Base-by-base conservation (phyloP, 768 basidiomycete genomes). In the Tubosaeta sp. region DNA sequence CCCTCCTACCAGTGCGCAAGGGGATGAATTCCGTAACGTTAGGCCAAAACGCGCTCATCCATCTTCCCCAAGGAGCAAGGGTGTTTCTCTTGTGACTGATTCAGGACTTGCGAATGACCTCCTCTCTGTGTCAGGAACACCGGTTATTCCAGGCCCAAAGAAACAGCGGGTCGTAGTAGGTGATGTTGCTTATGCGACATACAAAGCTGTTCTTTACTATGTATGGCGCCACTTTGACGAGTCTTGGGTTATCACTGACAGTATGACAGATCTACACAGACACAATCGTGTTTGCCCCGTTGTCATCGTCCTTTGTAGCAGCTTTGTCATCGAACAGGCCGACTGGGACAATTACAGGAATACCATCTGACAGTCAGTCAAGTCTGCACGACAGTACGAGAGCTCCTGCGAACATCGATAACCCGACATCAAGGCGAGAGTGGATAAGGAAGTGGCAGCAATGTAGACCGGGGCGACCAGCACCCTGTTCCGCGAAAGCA, bases 401-500 rank as follows among this genome's bases (percentile, higher is more conserved):
- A 34, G 22, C 17, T 52, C 35, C 48, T 48, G 13, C 42, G 32
- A 47, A 46, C 17, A 14, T 25, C 1, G 64, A 71, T 32, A 59
- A 59, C 5, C 72, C 74, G 0, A 66, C 65, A 3, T 71, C 77
- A 14, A 70, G 82, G 32, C 74, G 73, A 55, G 83, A 88, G 48
- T 94, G 91, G 91, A 83, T 92, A 43, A 74, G 70, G 55, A 76
- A 78, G 43, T 93, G 89, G 89, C 74, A 77, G 63, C 68, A 68
- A 42, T 72, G 72, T 47, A 78, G 87, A 60, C 82, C 83, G 4
- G 78, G 77, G 11, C 75, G 79, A 43, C 86, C 88, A 2, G 72
- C 77, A n/a, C 83, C 83, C 0, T 90, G 88, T 61, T 91, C 88
- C 27, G 88, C 91, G 13, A 93, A 93, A 66, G 86, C 91, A 3